Base-by-base conservation (phyloP, 2,329 filamentous ascomycete genomes). In the Aureobasidium uvarum region DNA sequence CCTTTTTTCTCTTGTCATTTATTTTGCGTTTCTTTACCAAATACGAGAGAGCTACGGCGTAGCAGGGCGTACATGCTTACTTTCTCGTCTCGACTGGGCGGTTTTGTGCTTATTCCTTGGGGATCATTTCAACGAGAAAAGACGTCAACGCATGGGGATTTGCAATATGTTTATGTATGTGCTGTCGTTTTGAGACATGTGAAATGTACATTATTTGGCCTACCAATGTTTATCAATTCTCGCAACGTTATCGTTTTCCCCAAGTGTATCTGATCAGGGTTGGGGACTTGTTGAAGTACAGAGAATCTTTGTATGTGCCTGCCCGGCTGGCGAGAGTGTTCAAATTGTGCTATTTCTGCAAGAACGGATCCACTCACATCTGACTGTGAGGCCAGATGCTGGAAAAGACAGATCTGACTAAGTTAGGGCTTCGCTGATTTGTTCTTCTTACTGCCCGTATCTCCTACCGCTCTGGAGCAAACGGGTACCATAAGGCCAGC, bases 61-160 rank as follows among this genome's bases (percentile, higher is more conserved):
- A 39, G 50, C 50, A 56, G 38, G 33, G 52, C 33, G 33, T 56
- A 38, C 18, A 51, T 51, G 25, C 46, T 31, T 51, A 6, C 46
- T 54, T 54, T 36, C 10, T 36, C 43, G 20, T 46, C 43, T 46
- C 43, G 43, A 46, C 20, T 25, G 43, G 43, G 20, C 20, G 43
- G 43, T 5, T 38, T 54, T 38, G 51, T 54, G 43, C 43, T 46
- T 46, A 14, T 38, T 54, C 33, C 31, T 38, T 54, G 33, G 28
- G 51, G 31, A 54, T 8, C n/a, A 36, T 31, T 36, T 36, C 51
- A 54, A 54, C 28, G 51, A 38, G 51, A 54, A 54, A 38, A 54
- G 31, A 54, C 25, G 51, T 20, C 33, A 28, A 46, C 23, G 33
- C 43, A 46, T 25, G 43, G 43, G 20, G 20, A 23, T 23, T 46